Conservation (phyloP, 2,329 filamentous ascomycete genomes). For the Phialophora expanda region DNA sequence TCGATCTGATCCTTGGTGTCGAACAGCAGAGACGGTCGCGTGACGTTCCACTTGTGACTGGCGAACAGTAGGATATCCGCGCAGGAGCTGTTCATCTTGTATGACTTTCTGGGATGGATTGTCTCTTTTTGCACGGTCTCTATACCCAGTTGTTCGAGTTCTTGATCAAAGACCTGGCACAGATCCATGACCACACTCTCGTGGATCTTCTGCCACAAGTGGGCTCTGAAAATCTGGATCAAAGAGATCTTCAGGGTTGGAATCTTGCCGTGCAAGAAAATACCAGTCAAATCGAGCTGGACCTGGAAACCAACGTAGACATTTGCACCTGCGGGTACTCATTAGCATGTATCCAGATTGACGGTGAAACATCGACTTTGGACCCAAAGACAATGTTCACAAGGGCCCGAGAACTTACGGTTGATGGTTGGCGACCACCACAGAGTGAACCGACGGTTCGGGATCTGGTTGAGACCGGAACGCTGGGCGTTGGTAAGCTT, state of each 20-base stretch:
- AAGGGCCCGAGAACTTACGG: slow-evolving; percentile 8
- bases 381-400: neutral
- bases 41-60: slow-evolving; percentile 99
- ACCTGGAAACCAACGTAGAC: slow-evolving; percentile 99
- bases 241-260: slow-evolving; percentile 96
- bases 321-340: slow-evolving; percentile 48
- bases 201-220: slow-evolving; percentile 99
- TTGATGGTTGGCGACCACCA: slow-evolving; percentile 74
- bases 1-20: slow-evolving; percentile 97
- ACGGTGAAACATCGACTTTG: neutral
- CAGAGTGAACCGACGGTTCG: slow-evolving; percentile 95
- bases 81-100: slow-evolving; percentile 99
- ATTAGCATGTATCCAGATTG: neutral
- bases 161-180: slow-evolving; percentile 97
- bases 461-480: slow-evolving; percentile 96
- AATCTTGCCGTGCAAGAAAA: slow-evolving; percentile 99
- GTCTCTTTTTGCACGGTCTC: slow-evolving; percentile 99
- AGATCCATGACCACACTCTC: slow-evolving; percentile 99
- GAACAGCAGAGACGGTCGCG: slow-evolving; percentile 86
- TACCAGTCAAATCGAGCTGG: slow-evolving; percentile 94
- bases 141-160: slow-evolving; percentile 91
- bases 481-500: slow-evolving; percentile 97
- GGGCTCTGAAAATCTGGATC: slow-evolving; percentile 98
- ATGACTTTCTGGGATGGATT: slow-evolving; percentile 97
- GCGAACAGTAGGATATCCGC: slow-evolving; percentile 97